A percentile compares a stretch with the other conserved stretches of the same genome.
Evolutionary conservation across 129 eudicot species (phyloP).

Genomic region (Silybum marianum): DNA sequence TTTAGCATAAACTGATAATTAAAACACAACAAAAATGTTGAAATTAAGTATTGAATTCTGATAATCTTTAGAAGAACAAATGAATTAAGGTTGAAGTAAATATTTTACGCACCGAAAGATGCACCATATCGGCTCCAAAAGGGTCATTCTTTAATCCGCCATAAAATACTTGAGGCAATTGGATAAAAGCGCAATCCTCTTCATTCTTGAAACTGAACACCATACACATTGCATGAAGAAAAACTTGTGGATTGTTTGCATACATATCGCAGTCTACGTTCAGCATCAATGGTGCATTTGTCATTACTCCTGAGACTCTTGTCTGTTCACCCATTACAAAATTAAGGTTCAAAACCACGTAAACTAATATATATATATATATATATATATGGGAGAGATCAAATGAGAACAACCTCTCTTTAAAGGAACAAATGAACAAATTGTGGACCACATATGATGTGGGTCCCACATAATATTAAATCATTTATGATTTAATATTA

Average conservation of each 20-base stretch:
- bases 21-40: neutral
- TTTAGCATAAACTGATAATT: conserved; percentile 24
- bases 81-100: neutral
- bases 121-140: conserved; percentile 49
- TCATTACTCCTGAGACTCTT: conserved; percentile 73
- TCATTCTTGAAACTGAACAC: conserved; percentile 40
- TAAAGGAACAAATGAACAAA: no score
- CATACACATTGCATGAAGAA: conserved; percentile 74
- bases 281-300: conserved; percentile 70
- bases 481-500: no score
- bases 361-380: no score
- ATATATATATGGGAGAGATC: no score
- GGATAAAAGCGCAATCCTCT: conserved; percentile 46
- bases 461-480: no score
- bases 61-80: neutral
- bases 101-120: conserved; percentile 18
- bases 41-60: neutral
- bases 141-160: conserved; percentile 60
- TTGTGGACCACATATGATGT: no score
- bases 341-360: neutral
- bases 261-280: conserved; percentile 81
- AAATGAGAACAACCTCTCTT: no score
- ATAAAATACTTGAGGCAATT: conserved; percentile 65
- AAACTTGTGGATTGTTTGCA: conserved; percentile 61
- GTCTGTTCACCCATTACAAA: conserved; percentile 37